These are phyloP conservation scores for Naganishia randhawae DNA, from an alignment of 768 basidiomycete species.

Conservation along the genomic window DNA sequence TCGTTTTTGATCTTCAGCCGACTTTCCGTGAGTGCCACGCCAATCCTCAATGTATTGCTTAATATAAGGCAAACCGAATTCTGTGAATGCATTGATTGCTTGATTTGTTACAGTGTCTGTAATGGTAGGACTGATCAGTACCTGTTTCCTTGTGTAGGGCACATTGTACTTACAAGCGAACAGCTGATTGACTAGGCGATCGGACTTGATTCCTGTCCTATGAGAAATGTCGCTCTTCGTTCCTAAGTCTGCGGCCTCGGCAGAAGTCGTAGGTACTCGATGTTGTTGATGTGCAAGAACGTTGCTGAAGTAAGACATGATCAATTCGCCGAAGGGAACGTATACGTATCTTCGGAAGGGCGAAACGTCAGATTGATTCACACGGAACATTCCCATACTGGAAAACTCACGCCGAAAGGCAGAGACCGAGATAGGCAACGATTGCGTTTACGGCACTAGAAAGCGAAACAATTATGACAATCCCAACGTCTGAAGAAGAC, in stretches of 20 bases:
- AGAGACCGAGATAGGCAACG: slow-evolving; percentile 86
- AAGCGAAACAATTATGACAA: neutral
- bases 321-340: slow-evolving; percentile 82
- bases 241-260: slow-evolving; percentile 46
- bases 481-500: neutral
- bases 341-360: slow-evolving; percentile 61
- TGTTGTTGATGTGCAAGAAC: slow-evolving; percentile 8
- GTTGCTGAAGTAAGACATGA: slow-evolving; percentile 60
- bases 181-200: slow-evolving; percentile 80
- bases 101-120: slow-evolving; percentile 53
- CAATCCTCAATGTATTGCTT: slow-evolving; percentile 57
- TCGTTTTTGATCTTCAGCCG: slow-evolving; percentile 1
- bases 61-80: slow-evolving; percentile 76
- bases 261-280: slow-evolving; percentile 36
- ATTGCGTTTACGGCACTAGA: slow-evolving; percentile 68
- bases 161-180: slow-evolving; percentile 61
- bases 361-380: slow-evolving; percentile 17
- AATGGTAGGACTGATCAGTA: neutral
- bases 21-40: slow-evolving; percentile 12
- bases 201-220: slow-evolving; percentile 34
- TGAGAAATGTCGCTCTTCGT: slow-evolving; percentile 35
- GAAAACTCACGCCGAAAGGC: slow-evolving; percentile 64
- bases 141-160: too few relatives aligned
- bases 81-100: slow-evolving; percentile 68
- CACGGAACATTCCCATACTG: neutral